A percentile compares a stretch with the other conserved stretches of the same genome.
Evolutionary conservation across 2,329 filamentous ascomycete genomes (phyloP).

Genomic region (Ambrosiella xylebori): DNA sequence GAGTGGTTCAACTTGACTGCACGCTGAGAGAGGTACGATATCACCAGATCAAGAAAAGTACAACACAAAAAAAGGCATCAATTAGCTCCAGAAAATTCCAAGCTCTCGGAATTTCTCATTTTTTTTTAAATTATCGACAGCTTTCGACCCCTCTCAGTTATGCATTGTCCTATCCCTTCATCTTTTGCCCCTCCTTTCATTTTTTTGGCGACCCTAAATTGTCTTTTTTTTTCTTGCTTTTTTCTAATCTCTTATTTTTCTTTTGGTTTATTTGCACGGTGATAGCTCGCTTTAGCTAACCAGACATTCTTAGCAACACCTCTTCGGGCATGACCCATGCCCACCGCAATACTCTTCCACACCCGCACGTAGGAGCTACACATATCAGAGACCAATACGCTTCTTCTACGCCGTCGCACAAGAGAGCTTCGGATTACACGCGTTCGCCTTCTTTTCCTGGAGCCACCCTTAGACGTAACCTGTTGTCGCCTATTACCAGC

Average conservation of each 20-base stretch:
- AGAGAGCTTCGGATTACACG: slow-evolving; percentile 30
- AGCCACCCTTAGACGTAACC: slow-evolving; percentile 28
- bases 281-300: background rate
- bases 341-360: slow-evolving; percentile 35
- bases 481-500: slow-evolving; percentile 34
- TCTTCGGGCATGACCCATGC: slow-evolving; percentile 41
- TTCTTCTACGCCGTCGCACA: slow-evolving; percentile 32
- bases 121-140: no score
- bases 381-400: slow-evolving; percentile 37
- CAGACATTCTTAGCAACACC: slow-evolving; percentile 22
- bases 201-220: background rate
- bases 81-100: no score
- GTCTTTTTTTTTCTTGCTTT: background rate
- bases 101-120: no score
- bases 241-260: background rate
- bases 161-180: no score
- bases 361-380: slow-evolving; percentile 28
- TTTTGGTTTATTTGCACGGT: background rate
- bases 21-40: no score
- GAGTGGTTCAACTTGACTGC: no score
- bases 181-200: background rate
- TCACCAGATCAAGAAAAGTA: no score
- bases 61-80: no score
- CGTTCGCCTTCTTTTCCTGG: slow-evolving; percentile 35
- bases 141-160: no score